Conservation (phyloP, 176 grass and related monocot genomes). For the Thalia dealbata region DNA sequence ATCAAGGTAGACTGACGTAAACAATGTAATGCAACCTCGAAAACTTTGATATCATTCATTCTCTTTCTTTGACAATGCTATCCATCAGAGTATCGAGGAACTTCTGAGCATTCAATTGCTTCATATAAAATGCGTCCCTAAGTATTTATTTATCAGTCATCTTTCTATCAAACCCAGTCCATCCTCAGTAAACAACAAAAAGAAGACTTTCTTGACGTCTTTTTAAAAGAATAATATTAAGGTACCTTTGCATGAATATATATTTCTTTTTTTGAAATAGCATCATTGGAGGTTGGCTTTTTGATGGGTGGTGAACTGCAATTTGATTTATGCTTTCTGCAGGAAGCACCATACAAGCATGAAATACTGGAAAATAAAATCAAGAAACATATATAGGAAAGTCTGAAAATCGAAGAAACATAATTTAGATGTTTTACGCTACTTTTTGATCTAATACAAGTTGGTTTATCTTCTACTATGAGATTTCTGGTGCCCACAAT, state of each 20-base stretch:
- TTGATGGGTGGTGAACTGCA: conserved; percentile 41
- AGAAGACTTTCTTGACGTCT: not conserved
- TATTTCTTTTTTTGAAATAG: conserved; percentile 82
- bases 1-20: not conserved
- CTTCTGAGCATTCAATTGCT: not conserved
- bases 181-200: not conserved
- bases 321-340: conserved; percentile 55
- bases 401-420: no score
- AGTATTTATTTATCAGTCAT: no score
- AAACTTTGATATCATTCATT: not conserved
- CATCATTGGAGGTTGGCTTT: conserved; percentile 72
- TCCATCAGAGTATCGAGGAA: not conserved
- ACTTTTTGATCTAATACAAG: no score
- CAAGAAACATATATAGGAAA: not conserved
- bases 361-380: not conserved
- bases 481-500: no score
- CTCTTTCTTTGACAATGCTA: not conserved
- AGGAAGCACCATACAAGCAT: conserved; percentile 12
- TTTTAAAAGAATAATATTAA: not conserved
- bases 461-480: no score
- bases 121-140: not conserved
- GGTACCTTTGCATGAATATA: conserved; percentile 92
- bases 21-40: not conserved
- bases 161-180: no score
- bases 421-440: no score